Evolutionary conservation across 768 basidiomycete species (phyloP), one percentile per base, ranked within the genome.

Genomic region (Suillus clintonianus): DNA sequence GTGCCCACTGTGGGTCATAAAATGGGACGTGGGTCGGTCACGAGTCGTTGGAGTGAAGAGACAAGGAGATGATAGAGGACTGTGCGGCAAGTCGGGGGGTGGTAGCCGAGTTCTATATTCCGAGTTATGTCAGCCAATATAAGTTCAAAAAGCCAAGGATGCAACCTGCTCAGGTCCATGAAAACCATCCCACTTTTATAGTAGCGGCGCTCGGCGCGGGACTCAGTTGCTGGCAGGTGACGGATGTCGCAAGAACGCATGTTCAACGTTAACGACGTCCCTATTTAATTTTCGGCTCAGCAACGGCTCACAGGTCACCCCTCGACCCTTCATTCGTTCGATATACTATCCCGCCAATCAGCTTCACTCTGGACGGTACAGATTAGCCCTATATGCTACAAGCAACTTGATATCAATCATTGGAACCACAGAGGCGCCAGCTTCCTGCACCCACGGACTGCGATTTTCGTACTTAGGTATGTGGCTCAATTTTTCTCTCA

Each of bases 1-100:
- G 54, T 27, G 45, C 47, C 39, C 27, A 59, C n/a, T 15, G 32
- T n/a, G 11, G 55, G 65, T 64, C 48, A 62, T 66, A 41, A 41
- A 53, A 43, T 30, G 10, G 30, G 57, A 22, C 37, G 32, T 42
- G 32, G 32, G 57, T 30, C 13, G 30, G 43, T 34, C 48, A 30
- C 17, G 10, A 22, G 51, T 24, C 50, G 24, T 32, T 30, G 13
- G n/a, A 22, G 34, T 55, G 43, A 22, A 43, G 51, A 53, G 27
- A 56, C 15, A 30, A 50, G 56, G 22, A 60, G 50, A 64, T 61
- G 50, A 64, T 61, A 24, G 53, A 64, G 51, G 50, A 24, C 9
- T 32, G 13, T 37, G 32, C 32, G 24, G 59, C 13, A 50, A 50
- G 19, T 43, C 9, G 41, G 41, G 41, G 41, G 22, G 43, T 14